phyloP scores from a whole-genome alignment of 2,329 filamentous ascomycete genomes.

The Cercospora sesami region DNA sequence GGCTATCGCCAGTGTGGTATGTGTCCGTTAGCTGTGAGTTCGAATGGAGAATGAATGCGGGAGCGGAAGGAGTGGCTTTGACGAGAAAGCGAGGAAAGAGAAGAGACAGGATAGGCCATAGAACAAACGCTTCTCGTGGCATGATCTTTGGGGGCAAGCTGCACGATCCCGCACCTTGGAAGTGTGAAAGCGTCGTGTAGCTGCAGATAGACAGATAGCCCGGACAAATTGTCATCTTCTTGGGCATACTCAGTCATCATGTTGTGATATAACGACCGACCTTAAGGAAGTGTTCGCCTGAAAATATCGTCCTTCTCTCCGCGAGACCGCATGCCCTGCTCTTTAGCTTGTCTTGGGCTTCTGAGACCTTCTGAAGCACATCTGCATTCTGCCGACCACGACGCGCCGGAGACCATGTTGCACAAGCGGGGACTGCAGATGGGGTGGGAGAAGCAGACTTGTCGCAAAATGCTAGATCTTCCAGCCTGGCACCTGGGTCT shows the following conservation, averaged over 20 bases:
- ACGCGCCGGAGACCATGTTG: neutral
- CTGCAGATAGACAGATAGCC: neutral
- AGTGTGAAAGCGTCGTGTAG: neutral
- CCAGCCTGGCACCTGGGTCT: neutral
- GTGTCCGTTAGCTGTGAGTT: neutral
- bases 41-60: neutral
- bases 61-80: neutral
- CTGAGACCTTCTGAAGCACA: neutral
- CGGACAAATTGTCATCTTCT: neutral
- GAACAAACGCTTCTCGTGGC: neutral
- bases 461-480: neutral
- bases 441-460: neutral
- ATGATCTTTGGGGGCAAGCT: neutral
- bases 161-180: neutral
- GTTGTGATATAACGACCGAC: neutral
- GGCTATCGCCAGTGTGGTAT: neutral
- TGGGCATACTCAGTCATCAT: neutral
- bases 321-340: neutral
- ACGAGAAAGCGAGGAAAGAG: neutral
- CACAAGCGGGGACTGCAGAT: neutral
- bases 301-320: neutral
- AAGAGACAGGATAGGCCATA: neutral
- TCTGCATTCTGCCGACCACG: neutral
- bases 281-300: neutral
- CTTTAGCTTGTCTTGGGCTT: neutral